Base-by-base conservation (phyloP, 2,329 filamentous ascomycete genomes). In the Xylaria sp. region DNA sequence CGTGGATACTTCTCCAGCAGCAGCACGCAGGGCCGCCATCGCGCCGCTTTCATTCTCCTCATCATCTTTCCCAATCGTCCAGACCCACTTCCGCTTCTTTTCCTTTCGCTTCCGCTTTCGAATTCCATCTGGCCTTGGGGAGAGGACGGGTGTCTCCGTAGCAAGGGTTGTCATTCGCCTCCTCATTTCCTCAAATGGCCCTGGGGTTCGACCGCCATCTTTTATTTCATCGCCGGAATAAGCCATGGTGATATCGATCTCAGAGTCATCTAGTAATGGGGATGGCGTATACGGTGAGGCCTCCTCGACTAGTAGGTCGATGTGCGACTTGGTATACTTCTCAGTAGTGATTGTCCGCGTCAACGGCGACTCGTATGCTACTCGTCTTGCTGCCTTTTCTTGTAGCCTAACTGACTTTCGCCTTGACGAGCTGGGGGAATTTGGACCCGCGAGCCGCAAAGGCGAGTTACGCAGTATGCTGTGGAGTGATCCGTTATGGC, bases 391-490 rank as follows among this genome's bases (percentile, higher is more conserved):
- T 0, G 85, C 84, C 71, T 84, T 85, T 72, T 88, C 86, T 51
- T 85, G 83, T 17, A 89, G 78, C 12, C 86, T 85, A 32, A 82
- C 79, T 1, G 88, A 89, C 68, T 86, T 83, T 45, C 86, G 82
- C 65, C 83, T 82, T 1, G 86, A 85, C 0, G 87, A 88, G 4
- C 81, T 78, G 1, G 86, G 85, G 8, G 85, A 84, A 36, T 81
- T 80, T 2, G 85, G 82, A 21, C 79, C 85, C 2, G 81, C 78
- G 0, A 86, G 85, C 21, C 88, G 87, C 6, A 90, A 81, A 19
- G 89, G 89, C 4, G 89, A 91, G 81, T 91, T 91, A 61, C 88
- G 86, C 24, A 91, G 83, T 73, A 91, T 91, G 78, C 88, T 90
- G 76, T 86, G 88, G 9, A 90, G 83, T 50, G 82, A 81, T 64